These are phyloP conservation scores for Globisporangium uncinulatum DNA, from an alignment of 352 stramenopile species.

Conservation along the genomic window DNA sequence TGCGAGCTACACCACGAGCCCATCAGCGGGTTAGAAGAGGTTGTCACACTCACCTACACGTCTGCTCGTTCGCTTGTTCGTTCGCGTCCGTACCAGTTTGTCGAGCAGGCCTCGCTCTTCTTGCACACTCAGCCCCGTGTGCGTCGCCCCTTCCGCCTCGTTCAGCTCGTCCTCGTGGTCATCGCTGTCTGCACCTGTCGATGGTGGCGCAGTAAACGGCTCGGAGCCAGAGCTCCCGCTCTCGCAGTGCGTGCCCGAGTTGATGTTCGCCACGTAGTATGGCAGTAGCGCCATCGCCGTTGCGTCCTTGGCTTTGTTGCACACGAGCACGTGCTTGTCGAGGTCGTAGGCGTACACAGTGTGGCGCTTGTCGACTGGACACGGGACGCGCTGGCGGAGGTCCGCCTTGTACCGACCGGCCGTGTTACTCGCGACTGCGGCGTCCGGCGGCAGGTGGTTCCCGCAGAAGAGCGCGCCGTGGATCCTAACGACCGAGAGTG, in stretches of 20 bases:
- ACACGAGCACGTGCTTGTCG: conserved; percentile 72
- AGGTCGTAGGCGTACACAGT: conserved; percentile 78
- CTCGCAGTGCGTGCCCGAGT: conserved; percentile 49
- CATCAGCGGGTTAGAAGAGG: not conserved
- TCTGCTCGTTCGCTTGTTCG: not conserved
- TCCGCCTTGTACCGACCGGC: conserved; percentile 58
- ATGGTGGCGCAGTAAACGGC: not conserved
- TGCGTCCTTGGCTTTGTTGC: conserved; percentile 71
- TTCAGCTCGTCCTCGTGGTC: conserved; percentile 4
- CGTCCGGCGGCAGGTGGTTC: conserved; percentile 54
- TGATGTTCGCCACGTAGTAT: conserved; percentile 77
- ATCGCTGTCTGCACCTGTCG: not conserved
- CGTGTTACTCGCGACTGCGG: conserved; percentile 39
- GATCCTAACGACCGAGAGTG: conserved; percentile 6
- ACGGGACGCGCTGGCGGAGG: conserved; percentile 56
- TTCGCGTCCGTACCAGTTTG: conserved; percentile 31
- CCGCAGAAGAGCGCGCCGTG: conserved; percentile 56
- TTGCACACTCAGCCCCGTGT: conserved; percentile 28
- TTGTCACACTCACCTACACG: not conserved
- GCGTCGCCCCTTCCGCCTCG: conserved; percentile 10
- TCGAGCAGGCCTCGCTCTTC: conserved; percentile 68
- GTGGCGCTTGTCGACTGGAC: conserved; percentile 61
- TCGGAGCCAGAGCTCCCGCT: not conserved
- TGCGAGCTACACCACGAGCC: conserved; percentile 12
- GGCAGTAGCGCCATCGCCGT: conserved; percentile 49